These are phyloP conservation scores for Zasmidium cellare DNA, from an alignment of 2,329 filamentous ascomycete genomes.

Conservation along the genomic window DNA sequence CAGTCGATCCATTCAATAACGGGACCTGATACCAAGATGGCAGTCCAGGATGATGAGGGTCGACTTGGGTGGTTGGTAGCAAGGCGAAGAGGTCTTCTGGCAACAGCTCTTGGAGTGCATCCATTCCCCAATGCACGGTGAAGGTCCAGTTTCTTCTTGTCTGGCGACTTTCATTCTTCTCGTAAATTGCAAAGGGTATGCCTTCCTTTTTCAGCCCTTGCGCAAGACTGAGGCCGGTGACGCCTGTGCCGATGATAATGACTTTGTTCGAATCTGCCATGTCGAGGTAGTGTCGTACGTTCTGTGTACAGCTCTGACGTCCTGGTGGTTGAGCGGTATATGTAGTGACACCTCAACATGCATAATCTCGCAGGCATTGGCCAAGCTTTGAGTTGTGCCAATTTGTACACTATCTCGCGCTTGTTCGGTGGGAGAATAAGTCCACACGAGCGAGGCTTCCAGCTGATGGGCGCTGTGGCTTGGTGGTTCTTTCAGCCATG, in stretches of 20 bases:
- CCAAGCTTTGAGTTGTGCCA: background rate
- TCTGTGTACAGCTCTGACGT: too few species aligned
- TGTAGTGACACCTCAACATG: background rate
- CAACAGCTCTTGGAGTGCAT: conserved; percentile 6
- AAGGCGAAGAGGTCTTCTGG: background rate
- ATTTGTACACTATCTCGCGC: background rate
- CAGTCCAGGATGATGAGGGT: conserved; percentile 3
- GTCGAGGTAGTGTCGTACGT: too few species aligned
- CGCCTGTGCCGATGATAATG: conserved; percentile 31
- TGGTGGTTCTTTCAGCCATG: background rate
- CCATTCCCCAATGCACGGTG: conserved; percentile 13
- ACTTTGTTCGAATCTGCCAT: conserved; percentile 10
- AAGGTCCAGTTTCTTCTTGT: conserved; percentile 14
- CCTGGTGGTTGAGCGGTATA: background rate
- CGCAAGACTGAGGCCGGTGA: conserved; percentile 28
- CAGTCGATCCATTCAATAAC: conserved; percentile 9
- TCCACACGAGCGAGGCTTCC: background rate
- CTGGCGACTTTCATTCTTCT: conserved; percentile 17
- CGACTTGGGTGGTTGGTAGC: conserved; percentile 7
- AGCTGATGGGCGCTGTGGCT: background rate
- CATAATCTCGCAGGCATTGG: background rate
- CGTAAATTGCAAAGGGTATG: conserved; percentile 26
- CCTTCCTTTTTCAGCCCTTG: conserved; percentile 27
- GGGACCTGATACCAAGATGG: conserved; percentile 7
- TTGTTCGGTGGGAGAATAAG: background rate